Evolutionary conservation across 192 early-diverging fungal genomes (phyloP), one percentile per base, ranked within the genome.

Genomic region (Haplosporangium gracile): DNA sequence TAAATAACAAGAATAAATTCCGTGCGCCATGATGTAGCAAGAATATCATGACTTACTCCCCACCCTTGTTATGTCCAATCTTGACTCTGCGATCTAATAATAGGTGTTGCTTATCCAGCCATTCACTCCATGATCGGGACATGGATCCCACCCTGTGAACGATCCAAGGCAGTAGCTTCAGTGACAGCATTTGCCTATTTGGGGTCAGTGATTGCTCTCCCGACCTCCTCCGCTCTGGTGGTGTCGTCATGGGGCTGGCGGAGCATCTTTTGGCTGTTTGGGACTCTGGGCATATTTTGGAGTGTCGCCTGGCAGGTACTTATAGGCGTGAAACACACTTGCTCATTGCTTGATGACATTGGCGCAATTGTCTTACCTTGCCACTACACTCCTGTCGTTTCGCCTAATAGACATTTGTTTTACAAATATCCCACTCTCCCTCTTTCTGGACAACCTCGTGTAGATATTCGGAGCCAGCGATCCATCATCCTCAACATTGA

Each of bases 241-340:
- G 81, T 80, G 3, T 76, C 82, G 26, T 77, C 84, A 0, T 85
- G 83, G 80, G 88, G 88, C 20, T 89, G 88, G 88, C 74, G 85
- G 51, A 81, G 88, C 47, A 83, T 89, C 49, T 89, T 89, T 76
- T 89, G 79, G 74, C 42, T 89, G 4, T 89, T 89, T 78, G 84
- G 88, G 0, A 4, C 34, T n/a, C 75, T 83, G 39, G 88, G 88
- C 2, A 1, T 80, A 22, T 4, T 78, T 34, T 89, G 88, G 88
- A 82, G 72, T 38, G 9, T 83, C 4, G 34, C 36, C 7, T 89
- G 88, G 88, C 78, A 86, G 75, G 78, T 78, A 81, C 6, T 26
- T 43, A 63, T 11, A 24, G 42, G 43, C 22, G 22, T 43, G 5
- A 51, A 10, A 6, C 42, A 5, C 49, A 4, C 2, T 51, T 51